Conservation (phyloP, 352 stramenopile genomes). For the Phytophthora chlamydospora region DNA sequence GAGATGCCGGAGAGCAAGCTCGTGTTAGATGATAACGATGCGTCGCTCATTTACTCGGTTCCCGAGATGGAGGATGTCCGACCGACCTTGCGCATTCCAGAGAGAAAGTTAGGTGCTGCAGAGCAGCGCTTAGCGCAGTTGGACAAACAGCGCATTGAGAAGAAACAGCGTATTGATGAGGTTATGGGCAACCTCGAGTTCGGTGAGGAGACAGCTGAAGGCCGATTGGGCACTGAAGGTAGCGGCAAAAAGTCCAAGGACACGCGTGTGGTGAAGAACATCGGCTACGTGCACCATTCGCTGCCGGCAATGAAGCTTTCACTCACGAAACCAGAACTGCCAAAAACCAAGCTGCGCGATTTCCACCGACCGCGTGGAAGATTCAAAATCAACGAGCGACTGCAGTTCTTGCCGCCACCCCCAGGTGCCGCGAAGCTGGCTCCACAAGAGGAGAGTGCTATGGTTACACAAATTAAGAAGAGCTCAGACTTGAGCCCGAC, state of each 20-base stretch:
- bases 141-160: constrained; percentile 76
- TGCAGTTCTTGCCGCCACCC: constrained; percentile 59
- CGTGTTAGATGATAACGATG: constrained; percentile 86
- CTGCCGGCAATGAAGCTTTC: constrained; percentile 88
- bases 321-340: constrained; percentile 84
- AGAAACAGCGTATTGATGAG: constrained; percentile 82
- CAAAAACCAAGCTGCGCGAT: constrained; percentile 80
- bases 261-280: constrained; percentile 86
- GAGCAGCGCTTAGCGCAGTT: constrained; percentile 77
- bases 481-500: constrained; percentile 81
- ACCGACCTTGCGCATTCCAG: constrained; percentile 82
- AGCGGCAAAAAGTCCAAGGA: constrained; percentile 84
- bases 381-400: constrained; percentile 87
- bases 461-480: constrained; percentile 90
- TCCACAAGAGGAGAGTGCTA: constrained; percentile 69
- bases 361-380: constrained; percentile 85
- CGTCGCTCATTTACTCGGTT: constrained; percentile 76
- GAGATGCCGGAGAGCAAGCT: constrained; percentile 86
- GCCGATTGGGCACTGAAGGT: constrained; percentile 63
- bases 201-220: constrained; percentile 76
- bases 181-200: constrained; percentile 85
- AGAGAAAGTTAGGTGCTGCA: constrained; percentile 78
- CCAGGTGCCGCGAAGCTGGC: constrained; percentile 47
- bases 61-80: constrained; percentile 82
- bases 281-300: constrained; percentile 85